phyloP scores from a whole-genome alignment of 495 filamentous ascomycete species.

The Penicillium psychrofluorescens region DNA sequence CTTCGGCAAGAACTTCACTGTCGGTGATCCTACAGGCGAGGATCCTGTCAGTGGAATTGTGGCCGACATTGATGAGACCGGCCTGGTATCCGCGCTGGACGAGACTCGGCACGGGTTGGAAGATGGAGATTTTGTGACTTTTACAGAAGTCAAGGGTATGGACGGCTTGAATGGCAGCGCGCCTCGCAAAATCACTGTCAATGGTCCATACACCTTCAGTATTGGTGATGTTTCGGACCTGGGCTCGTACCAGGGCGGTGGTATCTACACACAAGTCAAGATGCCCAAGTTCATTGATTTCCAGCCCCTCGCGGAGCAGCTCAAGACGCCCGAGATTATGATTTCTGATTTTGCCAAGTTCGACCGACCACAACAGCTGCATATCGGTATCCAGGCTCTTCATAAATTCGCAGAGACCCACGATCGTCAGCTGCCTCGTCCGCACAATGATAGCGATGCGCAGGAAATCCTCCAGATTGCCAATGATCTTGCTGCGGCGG shows the following conservation, averaged over 20 bases:
- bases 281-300: conserved; percentile 95
- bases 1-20: conserved; percentile 87
- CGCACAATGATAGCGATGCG: conserved; percentile 81
- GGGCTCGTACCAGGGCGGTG: conserved; percentile 78
- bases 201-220: conserved; percentile 92
- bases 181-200: conserved; percentile 85
- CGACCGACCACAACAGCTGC: conserved; percentile 84
- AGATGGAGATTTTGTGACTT: conserved; percentile 94
- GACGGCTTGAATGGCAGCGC: conserved; percentile 75
- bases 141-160: conserved; percentile 90
- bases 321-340: conserved; percentile 82
- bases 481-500: conserved; percentile 54
- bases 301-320: conserved; percentile 63
- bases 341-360: conserved; percentile 97
- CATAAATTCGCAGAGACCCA: conserved; percentile 72
- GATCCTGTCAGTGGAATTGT: conserved; percentile 82
- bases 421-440: conserved; percentile 61
- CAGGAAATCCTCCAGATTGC: conserved; percentile 66
- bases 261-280: conserved; percentile 91
- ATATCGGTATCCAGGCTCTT: conserved; percentile 87
- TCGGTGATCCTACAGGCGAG: conserved; percentile 87
- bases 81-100: conserved; percentile 88
- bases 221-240: conserved; percentile 89
- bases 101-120: conserved; percentile 93
- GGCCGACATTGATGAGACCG: conserved; percentile 78